These are phyloP conservation scores for Cephaloascus fragrans DNA, from an alignment of 805 yeast genomes.

Conservation along the genomic window DNA sequence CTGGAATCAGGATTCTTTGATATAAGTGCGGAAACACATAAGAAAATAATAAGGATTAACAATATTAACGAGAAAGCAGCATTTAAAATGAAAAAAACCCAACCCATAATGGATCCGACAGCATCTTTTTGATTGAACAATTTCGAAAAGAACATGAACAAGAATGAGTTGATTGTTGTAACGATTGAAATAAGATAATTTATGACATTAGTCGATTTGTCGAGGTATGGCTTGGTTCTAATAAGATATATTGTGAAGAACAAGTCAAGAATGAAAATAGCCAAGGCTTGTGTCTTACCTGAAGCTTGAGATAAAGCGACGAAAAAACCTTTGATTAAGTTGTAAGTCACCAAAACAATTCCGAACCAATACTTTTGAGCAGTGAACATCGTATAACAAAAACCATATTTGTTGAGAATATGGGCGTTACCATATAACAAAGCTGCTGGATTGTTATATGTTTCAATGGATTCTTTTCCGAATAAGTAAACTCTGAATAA, in stretches of 20 bases:
- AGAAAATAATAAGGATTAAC: conserved; percentile 59
- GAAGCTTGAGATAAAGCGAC: conserved; percentile 72
- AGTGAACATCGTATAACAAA: conserved; percentile 80
- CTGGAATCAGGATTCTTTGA: conserved; percentile 85
- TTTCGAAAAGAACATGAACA: conserved; percentile 79
- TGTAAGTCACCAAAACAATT: conserved; percentile 47
- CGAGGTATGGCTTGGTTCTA: conserved; percentile 64
- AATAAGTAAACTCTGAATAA: conserved; percentile 51
- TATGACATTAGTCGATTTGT: conserved; percentile 71
- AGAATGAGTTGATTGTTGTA: conserved; percentile 67
- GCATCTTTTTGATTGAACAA: conserved; percentile 72
- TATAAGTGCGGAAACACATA: conserved; percentile 50
- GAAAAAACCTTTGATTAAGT: conserved; percentile 58
- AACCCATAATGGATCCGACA: conserved; percentile 83
- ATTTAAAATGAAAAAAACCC: conserved; percentile 80
- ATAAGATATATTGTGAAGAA: conserved; percentile 57
- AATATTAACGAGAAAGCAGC: conserved; percentile 80
- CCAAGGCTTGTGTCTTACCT: conserved; percentile 76
- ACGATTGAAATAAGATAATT: conserved; percentile 68
- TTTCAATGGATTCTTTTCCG: conserved; percentile 51
- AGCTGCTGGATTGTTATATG: conserved; percentile 78
- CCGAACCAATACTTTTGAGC: conserved; percentile 84
- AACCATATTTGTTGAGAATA: conserved; percentile 74
- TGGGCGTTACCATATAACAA: conserved; percentile 69
- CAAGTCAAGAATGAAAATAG: conserved; percentile 67